Base-by-base conservation (phyloP, 805 yeast genomes). In the Yarrowia sp. region DNA sequence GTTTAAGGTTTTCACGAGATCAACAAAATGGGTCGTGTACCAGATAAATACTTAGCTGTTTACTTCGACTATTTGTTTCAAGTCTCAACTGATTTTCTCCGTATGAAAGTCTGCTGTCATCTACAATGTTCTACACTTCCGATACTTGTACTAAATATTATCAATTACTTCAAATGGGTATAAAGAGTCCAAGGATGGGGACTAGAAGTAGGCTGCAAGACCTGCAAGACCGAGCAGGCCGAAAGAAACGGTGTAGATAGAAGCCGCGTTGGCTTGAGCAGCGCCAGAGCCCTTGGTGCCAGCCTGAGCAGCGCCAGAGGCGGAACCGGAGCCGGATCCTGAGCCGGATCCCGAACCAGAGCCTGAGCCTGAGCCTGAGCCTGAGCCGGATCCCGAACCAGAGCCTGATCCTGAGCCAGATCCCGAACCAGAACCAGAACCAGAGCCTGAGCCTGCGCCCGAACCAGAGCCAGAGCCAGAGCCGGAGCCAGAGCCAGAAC, bases 221-320 rank as follows among this genome's bases (percentile, higher is more conserved):
- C 14, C 43, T 1, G 43, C 58, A 14, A 53, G 32, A 38, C 43
- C 58, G 12, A 53, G 11, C n/a, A 53, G 41, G 7, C 43, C 43
- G 32, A 35, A 11, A 15, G 58, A 53, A 8, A 19, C 58, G 12
- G 58, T 53, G 35, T 36, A 38, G 16, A 14, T 16, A n/a, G 32
- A 16, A 3, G 43, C 58, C 7, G 35, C 5, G 58, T 53, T 53
- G 43, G 58, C 58, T 16, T 53, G 58, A 8, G 58, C 43, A 10
- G 35, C 41, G 42, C 41, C n/a, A 9, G 41, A n/a, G 19, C 22
- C 56, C 22, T 48, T 48, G 14, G 11, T 16, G 4, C 36, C n/a
- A 11, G 56, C 56, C 19, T 16, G 56, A 11, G 41, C 36, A 7
- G 36, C 26, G 52, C 52, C 36, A 9, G 52, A 48, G 52, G 19